Evolutionary conservation across 2,329 filamentous ascomycete genomes (phyloP), one percentile per base, ranked within the genome.

Genomic region (Neoarthrinium moseri): DNA sequence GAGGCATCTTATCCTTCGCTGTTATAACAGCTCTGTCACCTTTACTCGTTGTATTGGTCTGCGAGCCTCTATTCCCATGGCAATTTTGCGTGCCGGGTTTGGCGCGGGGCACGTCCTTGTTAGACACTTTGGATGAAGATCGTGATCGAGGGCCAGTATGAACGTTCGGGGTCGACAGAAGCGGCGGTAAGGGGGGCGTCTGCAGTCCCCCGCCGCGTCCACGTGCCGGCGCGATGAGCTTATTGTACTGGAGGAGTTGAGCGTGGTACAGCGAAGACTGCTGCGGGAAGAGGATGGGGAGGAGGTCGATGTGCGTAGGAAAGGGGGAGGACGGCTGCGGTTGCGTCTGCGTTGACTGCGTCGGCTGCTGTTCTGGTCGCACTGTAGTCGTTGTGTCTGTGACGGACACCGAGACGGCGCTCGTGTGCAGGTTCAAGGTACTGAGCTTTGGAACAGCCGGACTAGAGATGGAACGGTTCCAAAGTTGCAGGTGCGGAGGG

Each of bases 161-260:
- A 55, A 77, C 72, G 61, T 76, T 72, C 50, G 80, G 74, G 46
- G 78, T 68, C 43, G 79, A 79, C 51, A 82, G 64, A 49, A 78
- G 66, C 41, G 79, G 74, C 50, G 77, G 73, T 50, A 81, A 72
- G 48, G 80, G 76, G 51, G 74, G 67, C 48, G 76, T 72, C 58
- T 81, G 79, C 48, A 83, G 65, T 56, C 78, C 76, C 47, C 65
- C 64, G 58, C 78, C 77, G 55, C 77, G 75, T 45, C 65, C 64
- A 58, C 79, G 70, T 46, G 76, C 70, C 39, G 79, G 75, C 43
- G 80, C 78, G 54, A 85, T 75, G 60, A 85, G 78, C 59, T 77
- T 79, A 64, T 84, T 85, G 72, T 85, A 85, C 55, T 83, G 75
- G 42, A 80, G 72, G 46, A 86, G 75, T 64, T 83, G 80, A 44